Percentiles rank a stretch among this genome's conserved stretches.
These are phyloP conservation scores for Fusarium sterilihyphosum DNA, from an alignment of 2,329 filamentous ascomycete genomes.

Conservation along the genomic window DNA sequence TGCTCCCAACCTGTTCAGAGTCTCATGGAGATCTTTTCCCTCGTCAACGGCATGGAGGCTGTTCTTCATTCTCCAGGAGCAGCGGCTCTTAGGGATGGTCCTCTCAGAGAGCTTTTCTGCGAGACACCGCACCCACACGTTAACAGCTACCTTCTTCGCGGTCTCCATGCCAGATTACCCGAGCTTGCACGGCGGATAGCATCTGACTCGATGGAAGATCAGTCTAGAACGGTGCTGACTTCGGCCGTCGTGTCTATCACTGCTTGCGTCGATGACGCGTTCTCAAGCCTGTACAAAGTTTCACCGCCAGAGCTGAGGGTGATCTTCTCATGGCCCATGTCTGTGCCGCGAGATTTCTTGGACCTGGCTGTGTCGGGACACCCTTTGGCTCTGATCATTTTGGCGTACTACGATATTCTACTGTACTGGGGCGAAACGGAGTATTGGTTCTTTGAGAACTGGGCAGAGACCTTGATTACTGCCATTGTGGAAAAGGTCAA, in stretches of 20 bases:
- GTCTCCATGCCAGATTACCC: neutral
- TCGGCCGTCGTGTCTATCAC: neutral
- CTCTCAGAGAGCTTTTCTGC: constrained; percentile 11
- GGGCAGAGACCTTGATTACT: constrained; percentile 11
- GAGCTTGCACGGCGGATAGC: constrained; percentile 11
- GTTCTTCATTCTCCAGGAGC: constrained; percentile 12
- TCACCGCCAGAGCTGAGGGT: constrained; percentile 20
- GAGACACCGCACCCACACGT: neutral
- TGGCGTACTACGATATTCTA: constrained; percentile 23
- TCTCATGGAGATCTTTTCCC: constrained; percentile 24
- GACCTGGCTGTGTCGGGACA: constrained; percentile 11
- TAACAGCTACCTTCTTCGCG: neutral
- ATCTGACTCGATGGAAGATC: constrained; percentile 4
- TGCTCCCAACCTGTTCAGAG: constrained; percentile 12
- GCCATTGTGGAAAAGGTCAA: constrained; percentile 28
- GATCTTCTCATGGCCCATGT: constrained; percentile 28
- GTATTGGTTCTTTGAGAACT: constrained; percentile 34
- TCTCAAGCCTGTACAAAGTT: neutral
- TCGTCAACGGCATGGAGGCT: constrained; percentile 26
- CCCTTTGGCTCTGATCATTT: constrained; percentile 16
- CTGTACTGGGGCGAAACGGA: constrained; percentile 18
- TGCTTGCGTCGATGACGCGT: neutral
- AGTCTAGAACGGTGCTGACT: neutral
- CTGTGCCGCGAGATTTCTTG: constrained; percentile 13
- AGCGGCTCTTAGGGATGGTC: neutral